Evolutionary conservation across 495 filamentous ascomycete species (phyloP), one percentile per base, ranked within the genome.

Genomic region (Trichoderma gamsii): DNA sequence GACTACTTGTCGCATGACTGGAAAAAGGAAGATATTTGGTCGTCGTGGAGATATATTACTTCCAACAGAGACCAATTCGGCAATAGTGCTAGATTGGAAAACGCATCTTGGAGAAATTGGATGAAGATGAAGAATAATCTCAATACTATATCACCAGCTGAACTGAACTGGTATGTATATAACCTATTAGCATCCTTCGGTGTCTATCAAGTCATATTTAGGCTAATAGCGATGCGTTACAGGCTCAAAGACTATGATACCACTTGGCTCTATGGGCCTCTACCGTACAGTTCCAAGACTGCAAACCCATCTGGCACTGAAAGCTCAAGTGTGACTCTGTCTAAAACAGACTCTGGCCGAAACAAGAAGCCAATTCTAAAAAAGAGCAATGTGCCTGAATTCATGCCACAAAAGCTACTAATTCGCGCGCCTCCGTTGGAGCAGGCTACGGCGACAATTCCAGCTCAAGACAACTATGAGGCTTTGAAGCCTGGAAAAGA

Each of bases 191-290:
- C 71, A 68, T 23, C 43, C 32, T 35, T 35, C 32, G 3, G 3
- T 35, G 6, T 3, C 32, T 35, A 38, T 38, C 35, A 7, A 7
- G 35, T 38, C 35, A 7, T 9, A 7, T 38, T 5, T 9, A 9
- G 35, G 35, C 8, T 38, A 38, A 38, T 5, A 38, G 35, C 35
- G 35, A 7, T 9, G 35, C 35, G 8, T 52, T 66, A 27, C 74
- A 97, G 93, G 94, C 79, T 98, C 44, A 99, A 99, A 74, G 95
- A 99, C 71, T 93, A 89, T 74, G 95, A 99, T 75, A 92, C 97
- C 27, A 98, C 95, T 64, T 99, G 95, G 95, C 83, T 99, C 3
- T 99, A 98, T 73, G 95, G 95, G 0, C 95, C 95, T 32, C 79
- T 99, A 41, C 94, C 96, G 74, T 89, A 82, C 56, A 79, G 74